Base-by-base conservation (phyloP, 1,284 basidiomycete genomes). In the Puccinia horiana region DNA sequence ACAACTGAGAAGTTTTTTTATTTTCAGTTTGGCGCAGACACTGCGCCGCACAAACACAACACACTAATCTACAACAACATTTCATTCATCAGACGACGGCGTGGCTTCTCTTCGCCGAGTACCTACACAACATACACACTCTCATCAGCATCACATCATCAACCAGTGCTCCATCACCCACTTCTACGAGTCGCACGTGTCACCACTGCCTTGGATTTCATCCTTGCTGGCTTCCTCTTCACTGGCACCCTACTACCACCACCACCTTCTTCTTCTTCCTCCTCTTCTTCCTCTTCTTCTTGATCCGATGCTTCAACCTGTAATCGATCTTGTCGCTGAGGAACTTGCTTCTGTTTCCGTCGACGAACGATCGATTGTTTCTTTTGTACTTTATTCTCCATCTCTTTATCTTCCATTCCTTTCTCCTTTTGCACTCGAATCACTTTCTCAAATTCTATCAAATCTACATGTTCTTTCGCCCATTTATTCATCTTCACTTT, bases 401-500 rank as follows among this genome's bases (percentile, higher is more conserved):
- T 58, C 37, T 26, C 11, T 23, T 42, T 26, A 63, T 81, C 78
- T 37, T 81, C 78, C 44, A 73, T 54, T 14, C 78, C 78, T 35
- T 81, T 81, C 40, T 81, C 78, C 42, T 63, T 81, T 29, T 70
- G 65, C 12, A 11, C 23, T 32, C 49, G 56, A 5, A 81, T 14
- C 35, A 26, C 78, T 18, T 73, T 81, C 44, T 81, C 78, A 73
- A 81, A 81, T 63, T 81, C 78, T 6, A 81, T 23, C 52, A 81
- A 61, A 73, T 81, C 78, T 11, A 0, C n/a, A 73, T 81, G 78
- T 29, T 81, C 78, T 23, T 81, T 81, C 6, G 78, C 65, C 78
- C 78, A 81, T 47, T 81, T 81, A 47, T 81, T 81, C 0, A 54
- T 35, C 61, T 73, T 81, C 20, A 81, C 78, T 73, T 73, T 81